These are phyloP conservation scores for Solanum sitiens DNA, from an alignment of 257 asterid genomes.

Conservation along the genomic window DNA sequence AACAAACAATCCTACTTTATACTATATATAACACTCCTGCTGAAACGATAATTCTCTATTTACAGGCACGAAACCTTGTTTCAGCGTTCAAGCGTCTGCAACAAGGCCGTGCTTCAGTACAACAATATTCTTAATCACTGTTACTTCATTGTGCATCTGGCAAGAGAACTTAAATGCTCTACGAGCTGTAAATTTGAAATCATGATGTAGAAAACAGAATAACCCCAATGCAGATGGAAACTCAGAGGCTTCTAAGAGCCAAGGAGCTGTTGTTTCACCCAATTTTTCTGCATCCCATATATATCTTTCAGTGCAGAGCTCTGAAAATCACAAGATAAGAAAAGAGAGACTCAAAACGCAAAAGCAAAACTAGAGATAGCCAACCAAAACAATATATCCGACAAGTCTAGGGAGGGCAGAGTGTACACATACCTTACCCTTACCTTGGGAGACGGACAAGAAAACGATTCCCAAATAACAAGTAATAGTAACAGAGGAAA, in stretches of 20 bases:
- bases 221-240: slow-evolving; percentile 1
- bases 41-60: neutral
- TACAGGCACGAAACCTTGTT: slow-evolving; percentile 11
- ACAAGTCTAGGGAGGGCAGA: neutral
- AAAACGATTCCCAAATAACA: neutral
- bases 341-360: neutral
- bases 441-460: neutral
- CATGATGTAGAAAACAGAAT: neutral
- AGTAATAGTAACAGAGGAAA: neutral
- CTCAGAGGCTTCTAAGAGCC: slow-evolving; percentile 1
- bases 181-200: neutral
- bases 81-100: slow-evolving; percentile 17
- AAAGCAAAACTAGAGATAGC: neutral
- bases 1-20: slow-evolving; percentile 4
- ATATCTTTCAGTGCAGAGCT: slow-evolving; percentile 6
- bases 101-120: slow-evolving; percentile 13
- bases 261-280: slow-evolving; percentile 8
- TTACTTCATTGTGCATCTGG: slow-evolving; percentile 20
- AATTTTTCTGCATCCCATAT: slow-evolving; percentile 50
- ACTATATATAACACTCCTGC: slow-evolving; percentile 15
- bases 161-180: neutral
- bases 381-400: neutral
- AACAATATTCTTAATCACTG: neutral
- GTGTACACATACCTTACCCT: neutral
- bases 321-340: slow-evolving; percentile 14